phyloP scores from a whole-genome alignment of 192 early-diverging fungal genomes.

The Backusella luteola region DNA sequence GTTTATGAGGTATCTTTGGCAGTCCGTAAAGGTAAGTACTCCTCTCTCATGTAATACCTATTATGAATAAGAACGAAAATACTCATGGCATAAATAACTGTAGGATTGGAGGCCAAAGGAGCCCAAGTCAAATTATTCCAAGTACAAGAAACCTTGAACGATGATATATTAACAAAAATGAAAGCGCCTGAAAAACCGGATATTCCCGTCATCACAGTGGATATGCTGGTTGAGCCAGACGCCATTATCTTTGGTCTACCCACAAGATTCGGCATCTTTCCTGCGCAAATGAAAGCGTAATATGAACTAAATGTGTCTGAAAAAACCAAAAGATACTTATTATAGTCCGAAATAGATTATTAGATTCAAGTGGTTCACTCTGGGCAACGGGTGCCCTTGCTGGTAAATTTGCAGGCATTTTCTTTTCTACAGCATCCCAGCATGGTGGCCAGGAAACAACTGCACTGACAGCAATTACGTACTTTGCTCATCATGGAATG shows the following conservation, averaged over 20 bases:
- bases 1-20: slow-evolving; percentile 63
- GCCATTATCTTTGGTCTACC: slow-evolving; percentile 59
- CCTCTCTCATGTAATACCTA: too few relatives aligned
- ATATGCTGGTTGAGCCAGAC: slow-evolving; percentile 45
- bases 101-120: slow-evolving; percentile 52
- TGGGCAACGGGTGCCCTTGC: slow-evolving; percentile 55
- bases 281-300: slow-evolving; percentile 77
- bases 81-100: slow-evolving; percentile 26
- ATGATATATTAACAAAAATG: slow-evolving; percentile 56
- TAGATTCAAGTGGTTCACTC: slow-evolving; percentile 31
- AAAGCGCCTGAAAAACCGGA: slow-evolving; percentile 45
- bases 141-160: slow-evolving; percentile 60
- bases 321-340: neutral
- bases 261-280: slow-evolving; percentile 65
- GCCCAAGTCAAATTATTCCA: slow-evolving; percentile 40
- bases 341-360: slow-evolving; percentile 13
- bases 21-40: slow-evolving; percentile 53
- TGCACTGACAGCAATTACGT: slow-evolving; percentile 60
- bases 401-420: slow-evolving; percentile 72
- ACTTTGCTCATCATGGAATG: slow-evolving; percentile 79
- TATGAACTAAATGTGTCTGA: neutral
- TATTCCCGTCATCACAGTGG: slow-evolving; percentile 42
- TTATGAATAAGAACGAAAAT: neutral
- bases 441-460: slow-evolving; percentile 84
- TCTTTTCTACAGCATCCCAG: slow-evolving; percentile 73